Base-by-base conservation (phyloP, 192 early-diverging fungal species). In the Helicostylum pulchrum region DNA sequence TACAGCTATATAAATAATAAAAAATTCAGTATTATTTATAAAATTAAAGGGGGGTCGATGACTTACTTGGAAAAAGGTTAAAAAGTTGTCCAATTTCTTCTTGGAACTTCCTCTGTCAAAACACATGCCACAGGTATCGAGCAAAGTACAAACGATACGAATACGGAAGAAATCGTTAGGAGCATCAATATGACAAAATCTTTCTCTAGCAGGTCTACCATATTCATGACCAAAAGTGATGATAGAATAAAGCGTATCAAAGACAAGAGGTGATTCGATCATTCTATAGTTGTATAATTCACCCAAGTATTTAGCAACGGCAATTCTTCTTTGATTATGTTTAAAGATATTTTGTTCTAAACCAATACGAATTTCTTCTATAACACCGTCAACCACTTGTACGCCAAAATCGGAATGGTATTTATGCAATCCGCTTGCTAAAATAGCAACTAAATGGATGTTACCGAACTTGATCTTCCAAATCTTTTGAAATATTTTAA, bases 401-500 rank as follows among this genome's bases (percentile, higher is more conserved):
- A 96, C 81, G 6, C 91, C 92, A 80, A 99, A 94, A 43, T 86
- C 88, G 14, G 94, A 88, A 60, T 98, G 89, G 64, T 90, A 88
- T 14, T 83, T 79, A 19, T 87, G 80, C 51, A 98, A 78, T 21
- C 90, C 90, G 11, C 80, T 84, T 1, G 87, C 86, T 11, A 96
- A 66, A 71, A 88, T 92, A 4, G 95, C 91, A 70, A 94, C 79
- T 56, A 94, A 66, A 45, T 90, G 85, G 31, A 98, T 77, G 59
- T 95, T 92, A 55, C 88, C 83, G 68, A 88, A 92, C 70, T 94
- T 94, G 59, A 98, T 82, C 74, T 97, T 96, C 94, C 93, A 96
- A 20, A 93, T 78, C 66, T 98, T 97, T 60, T 81, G 81, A 58
- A 99, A 98, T 43, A 88, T 78, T 51, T 85, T 87, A n/a, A 81